Base-by-base conservation (phyloP, 2,329 filamentous ascomycete species). In the Cercospora zeae-maydis region DNA sequence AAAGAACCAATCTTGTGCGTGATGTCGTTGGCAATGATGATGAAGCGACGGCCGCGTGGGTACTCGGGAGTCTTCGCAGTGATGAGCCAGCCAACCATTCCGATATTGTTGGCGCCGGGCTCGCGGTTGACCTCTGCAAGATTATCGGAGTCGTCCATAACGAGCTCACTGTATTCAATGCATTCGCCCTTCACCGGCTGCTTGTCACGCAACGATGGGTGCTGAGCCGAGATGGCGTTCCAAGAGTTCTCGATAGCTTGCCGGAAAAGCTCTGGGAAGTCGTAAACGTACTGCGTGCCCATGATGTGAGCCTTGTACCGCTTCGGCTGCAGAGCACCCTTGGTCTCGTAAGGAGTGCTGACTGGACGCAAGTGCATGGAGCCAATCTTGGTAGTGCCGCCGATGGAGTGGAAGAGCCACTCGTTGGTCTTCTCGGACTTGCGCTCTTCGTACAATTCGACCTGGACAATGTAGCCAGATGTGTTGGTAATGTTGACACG, bases 1-100 rank as follows among this genome's bases (percentile, higher is more conserved):
- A 99, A 99, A 1, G 92, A 96, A 74, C 95, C 95, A 76, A 98
- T 99, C 84, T 96, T 96, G 85, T 92, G 98, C 16, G 95, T 99
- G 77, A 99, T 99, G 75, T 99, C 95, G 84, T 99, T 99, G 84
- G 95, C 93, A 67, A 99, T 89, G 68, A 99, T 91, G 75, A 99
- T 88, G 80, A 98, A 97, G 75, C 91, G 91, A 70, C 95, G 87
- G 63, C 95, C 95, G 68, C 86, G 85, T 63, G 95, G 93, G 76
- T 99, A 99, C 78, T 99, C 95, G 9, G 95, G 95, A 1, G 95
- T 98, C 76, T 88, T 92, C 14, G 93, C 95, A 66, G 91, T 96
- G 76, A 98, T 89, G 69, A 98, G 86, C 95, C 95, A 99, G 70
- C 92, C 95, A 61, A 99, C 93, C 95, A 99, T 99, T 81, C 95